These are phyloP conservation scores for Clarkia xantiana DNA, from an alignment of 345 rosid genomes.

Conservation along the genomic window DNA sequence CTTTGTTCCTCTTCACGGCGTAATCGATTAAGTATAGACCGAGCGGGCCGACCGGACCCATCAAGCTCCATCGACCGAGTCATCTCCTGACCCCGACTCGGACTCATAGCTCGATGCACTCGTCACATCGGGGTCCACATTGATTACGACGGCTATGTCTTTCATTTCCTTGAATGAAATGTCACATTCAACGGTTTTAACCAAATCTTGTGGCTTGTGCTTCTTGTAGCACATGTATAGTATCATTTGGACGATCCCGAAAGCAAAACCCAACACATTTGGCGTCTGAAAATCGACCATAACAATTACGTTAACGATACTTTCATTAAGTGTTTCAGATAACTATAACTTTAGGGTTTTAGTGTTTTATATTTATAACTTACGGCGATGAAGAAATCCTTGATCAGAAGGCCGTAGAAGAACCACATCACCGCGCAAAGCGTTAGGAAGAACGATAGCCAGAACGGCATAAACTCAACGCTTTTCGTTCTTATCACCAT, in stretches of 20 bases:
- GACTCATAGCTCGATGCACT: no score
- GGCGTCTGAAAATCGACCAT: conserved; percentile 19
- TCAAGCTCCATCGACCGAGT: no score
- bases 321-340: no score
- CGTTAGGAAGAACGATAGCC: conserved; percentile 30
- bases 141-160: no score
- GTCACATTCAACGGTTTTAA: not conserved
- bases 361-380: not conserved
- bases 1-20: no score
- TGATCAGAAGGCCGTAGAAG: conserved; percentile 17
- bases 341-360: not conserved
- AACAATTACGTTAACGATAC: no score
- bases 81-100: no score
- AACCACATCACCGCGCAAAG: conserved; percentile 21
- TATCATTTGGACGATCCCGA: conserved; percentile 38
- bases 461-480: conserved; percentile 41
- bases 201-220: not conserved
- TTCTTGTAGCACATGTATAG: conserved; percentile 22
- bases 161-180: no score
- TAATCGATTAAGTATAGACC: no score
- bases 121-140: no score
- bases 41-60: not conserved
- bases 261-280: conserved; percentile 27
- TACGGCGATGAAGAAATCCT: conserved; percentile 21
- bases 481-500: conserved; percentile 32